A percentile compares a stretch with the other conserved stretches of the same genome.
Conservation (phyloP, 306 rosid genomes). For the Alnus rubra region DNA sequence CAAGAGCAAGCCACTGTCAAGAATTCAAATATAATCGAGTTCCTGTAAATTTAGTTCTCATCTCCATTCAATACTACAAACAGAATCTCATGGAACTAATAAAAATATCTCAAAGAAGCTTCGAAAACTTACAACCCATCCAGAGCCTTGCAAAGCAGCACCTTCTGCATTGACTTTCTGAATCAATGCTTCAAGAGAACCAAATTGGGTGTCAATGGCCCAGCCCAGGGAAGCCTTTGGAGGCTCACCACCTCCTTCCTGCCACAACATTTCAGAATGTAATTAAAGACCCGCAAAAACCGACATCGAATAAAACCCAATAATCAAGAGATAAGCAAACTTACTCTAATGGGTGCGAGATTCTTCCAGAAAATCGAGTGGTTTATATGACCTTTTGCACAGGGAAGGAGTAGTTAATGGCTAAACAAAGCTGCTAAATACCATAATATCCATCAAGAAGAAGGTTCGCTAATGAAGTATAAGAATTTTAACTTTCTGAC, state of each 20-base stretch:
- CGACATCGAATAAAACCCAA: not conserved
- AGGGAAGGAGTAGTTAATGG: not conserved
- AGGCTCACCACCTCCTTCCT: constrained; percentile 60
- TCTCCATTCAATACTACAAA: not conserved
- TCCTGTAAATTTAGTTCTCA: not conserved
- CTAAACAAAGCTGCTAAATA: not conserved
- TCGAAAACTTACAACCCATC: constrained; percentile 57
- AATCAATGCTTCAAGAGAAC: constrained; percentile 44
- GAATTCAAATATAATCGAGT: not conserved
- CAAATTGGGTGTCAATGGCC: constrained; percentile 50
- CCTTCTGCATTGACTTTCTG: constrained; percentile 49
- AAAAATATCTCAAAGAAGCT: not conserved
- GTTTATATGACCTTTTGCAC: constrained; percentile 39
- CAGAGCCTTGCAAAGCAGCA: constrained; percentile 64
- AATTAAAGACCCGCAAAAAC: not conserved
- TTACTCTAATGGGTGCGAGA: constrained; percentile 44
- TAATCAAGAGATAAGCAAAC: constrained; percentile 8
- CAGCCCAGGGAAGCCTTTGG: constrained; percentile 45
- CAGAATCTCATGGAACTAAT: too few relatives aligned
- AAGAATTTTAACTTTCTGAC: not conserved
- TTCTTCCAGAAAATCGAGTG: constrained; percentile 58
- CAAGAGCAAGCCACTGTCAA: constrained; percentile 43
- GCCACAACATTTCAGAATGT: not conserved
- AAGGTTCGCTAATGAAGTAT: not conserved
- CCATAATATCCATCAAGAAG: not conserved